A percentile compares a stretch with the other conserved stretches of the same genome.
These are phyloP conservation scores for Kurtzmaniella natalensis DNA, from an alignment of 1,139 yeast genomes.

Conservation along the genomic window DNA sequence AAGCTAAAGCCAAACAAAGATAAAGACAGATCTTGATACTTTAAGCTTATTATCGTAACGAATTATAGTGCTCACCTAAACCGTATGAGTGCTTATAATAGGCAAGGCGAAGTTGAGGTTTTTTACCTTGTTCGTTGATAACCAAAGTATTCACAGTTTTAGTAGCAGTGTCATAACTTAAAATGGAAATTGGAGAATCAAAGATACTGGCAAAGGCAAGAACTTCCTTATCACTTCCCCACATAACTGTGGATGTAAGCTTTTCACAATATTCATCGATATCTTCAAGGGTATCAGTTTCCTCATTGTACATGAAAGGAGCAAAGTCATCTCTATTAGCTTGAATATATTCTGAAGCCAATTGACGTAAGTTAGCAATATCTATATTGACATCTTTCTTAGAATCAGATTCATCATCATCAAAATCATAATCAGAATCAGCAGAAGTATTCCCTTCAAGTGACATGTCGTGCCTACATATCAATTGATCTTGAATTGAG, in stretches of 20 bases:
- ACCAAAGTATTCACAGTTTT: constrained; percentile 42
- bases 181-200: constrained; percentile 67
- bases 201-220: constrained; percentile 69
- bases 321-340: constrained; percentile 62
- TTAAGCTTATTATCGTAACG: constrained; percentile 38
- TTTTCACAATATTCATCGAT: constrained; percentile 67
- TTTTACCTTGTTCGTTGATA: constrained; percentile 35
- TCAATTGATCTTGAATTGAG: constrained; percentile 75
- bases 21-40: no score
- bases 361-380: constrained; percentile 53
- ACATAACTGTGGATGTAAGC: constrained; percentile 70
- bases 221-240: constrained; percentile 97
- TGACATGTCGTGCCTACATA: constrained; percentile 34
- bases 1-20: no score
- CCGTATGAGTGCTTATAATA: constrained; percentile 85
- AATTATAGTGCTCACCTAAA: constrained; percentile 92
- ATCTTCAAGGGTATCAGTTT: constrained; percentile 56
- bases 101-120: constrained; percentile 60
- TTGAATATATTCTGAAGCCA: constrained; percentile 66
- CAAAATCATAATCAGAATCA: neutral
- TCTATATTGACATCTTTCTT: constrained; percentile 13
- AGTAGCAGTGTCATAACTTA: constrained; percentile 71
- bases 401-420: constrained; percentile 13
- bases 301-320: constrained; percentile 82
- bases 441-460: constrained; percentile 12